These are phyloP conservation scores for Cercospora sp. DNA, from an alignment of 2,329 filamentous ascomycete genomes.

Conservation along the genomic window DNA sequence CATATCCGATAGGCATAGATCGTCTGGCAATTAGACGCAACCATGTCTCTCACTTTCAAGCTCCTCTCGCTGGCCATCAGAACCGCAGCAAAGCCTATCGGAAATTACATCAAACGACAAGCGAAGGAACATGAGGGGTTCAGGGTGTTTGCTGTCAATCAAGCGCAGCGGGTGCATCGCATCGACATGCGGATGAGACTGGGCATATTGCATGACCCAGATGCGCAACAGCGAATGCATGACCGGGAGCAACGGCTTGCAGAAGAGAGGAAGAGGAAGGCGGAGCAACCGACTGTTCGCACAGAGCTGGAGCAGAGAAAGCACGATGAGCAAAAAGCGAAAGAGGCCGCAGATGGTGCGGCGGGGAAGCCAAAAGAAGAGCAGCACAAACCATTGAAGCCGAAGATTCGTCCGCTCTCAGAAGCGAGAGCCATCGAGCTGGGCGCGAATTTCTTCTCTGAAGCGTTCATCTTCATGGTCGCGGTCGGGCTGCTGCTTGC, in stretches of 20 bases:
- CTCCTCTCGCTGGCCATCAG: slow-evolving; percentile 64
- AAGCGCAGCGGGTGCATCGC: slow-evolving; percentile 64
- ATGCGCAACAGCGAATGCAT: slow-evolving; percentile 55
- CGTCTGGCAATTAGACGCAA: slow-evolving; percentile 5
- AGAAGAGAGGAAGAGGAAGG: slow-evolving; percentile 54
- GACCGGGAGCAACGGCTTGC: slow-evolving; percentile 57
- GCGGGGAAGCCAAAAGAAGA: slow-evolving; percentile 46
- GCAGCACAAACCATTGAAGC: slow-evolving; percentile 38
- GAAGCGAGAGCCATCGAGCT: slow-evolving; percentile 69
- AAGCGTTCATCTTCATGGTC: slow-evolving; percentile 65
- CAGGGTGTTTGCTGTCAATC: slow-evolving; percentile 59
- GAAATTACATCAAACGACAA: slow-evolving; percentile 66
- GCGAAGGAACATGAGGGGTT: slow-evolving; percentile 69
- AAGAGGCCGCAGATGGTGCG: slow-evolving; percentile 37
- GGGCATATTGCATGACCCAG: slow-evolving; percentile 62
- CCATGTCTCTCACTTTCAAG: slow-evolving; percentile 66
- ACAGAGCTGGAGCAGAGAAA: slow-evolving; percentile 61
- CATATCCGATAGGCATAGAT: background rate
- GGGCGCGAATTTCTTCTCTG: slow-evolving; percentile 68
- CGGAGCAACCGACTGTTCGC: slow-evolving; percentile 59
- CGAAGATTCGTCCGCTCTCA: slow-evolving; percentile 61
- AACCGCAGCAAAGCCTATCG: slow-evolving; percentile 67
- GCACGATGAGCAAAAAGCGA: slow-evolving; percentile 52
- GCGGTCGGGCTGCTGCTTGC: slow-evolving; percentile 63
- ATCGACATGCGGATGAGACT: slow-evolving; percentile 68